phyloP scores from a whole-genome alignment of 164 flowering plant genomes.

The Aristolochia fimbriata region DNA sequence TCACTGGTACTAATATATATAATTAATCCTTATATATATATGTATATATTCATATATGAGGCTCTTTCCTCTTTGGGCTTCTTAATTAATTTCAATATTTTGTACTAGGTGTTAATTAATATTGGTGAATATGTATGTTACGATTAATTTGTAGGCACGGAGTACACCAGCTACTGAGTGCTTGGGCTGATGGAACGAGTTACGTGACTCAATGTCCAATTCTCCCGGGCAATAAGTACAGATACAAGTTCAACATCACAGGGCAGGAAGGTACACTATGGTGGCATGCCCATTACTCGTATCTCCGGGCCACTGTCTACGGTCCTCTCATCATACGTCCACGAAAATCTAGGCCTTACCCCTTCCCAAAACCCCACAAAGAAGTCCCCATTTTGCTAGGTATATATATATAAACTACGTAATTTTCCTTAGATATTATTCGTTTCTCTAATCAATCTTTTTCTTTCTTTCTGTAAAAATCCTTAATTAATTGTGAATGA shows the following conservation, averaged over 20 bases:
- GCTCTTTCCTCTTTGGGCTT: too few relatives aligned
- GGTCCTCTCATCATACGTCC: conserved; percentile 68
- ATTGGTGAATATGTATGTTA: not conserved
- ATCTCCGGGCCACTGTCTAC: conserved; percentile 63
- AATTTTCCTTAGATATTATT: too few relatives aligned
- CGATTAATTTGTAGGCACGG: conserved; percentile 46
- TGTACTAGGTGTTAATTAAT: not conserved
- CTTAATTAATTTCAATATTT: conserved; percentile 5
- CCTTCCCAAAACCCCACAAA: conserved; percentile 57
- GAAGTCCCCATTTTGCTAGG: conserved; percentile 46
- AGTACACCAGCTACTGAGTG: conserved; percentile 53
- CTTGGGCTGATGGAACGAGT: conserved; percentile 79
- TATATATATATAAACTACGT: too few relatives aligned
- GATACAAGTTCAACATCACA: conserved; percentile 66
- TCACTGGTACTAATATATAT: too few relatives aligned
- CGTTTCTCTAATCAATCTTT: too few relatives aligned
- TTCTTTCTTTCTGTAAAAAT: too few relatives aligned
- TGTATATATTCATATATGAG: too few relatives aligned
- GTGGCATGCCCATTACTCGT: conserved; percentile 67
- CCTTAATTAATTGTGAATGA: too few relatives aligned
- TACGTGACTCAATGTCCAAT: conserved; percentile 79
- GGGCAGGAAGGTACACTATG: conserved; percentile 68
- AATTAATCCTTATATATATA: too few relatives aligned
- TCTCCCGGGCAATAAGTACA: conserved; percentile 44
- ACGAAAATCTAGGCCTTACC: conserved; percentile 43